Conservation (phyloP, 2,329 filamentous ascomycete species). For the Paraphoma chrysanthemicola region DNA sequence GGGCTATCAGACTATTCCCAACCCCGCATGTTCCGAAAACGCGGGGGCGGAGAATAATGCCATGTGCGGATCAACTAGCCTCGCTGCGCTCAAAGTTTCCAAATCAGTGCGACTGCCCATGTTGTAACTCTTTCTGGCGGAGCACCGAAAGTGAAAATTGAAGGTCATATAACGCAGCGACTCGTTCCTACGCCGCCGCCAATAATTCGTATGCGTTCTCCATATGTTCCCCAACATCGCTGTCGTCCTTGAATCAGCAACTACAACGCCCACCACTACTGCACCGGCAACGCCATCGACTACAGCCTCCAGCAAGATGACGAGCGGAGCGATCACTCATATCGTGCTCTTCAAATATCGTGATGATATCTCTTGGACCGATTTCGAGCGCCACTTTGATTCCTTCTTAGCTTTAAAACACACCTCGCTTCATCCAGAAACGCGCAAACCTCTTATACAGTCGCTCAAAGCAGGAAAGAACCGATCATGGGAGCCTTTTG, state of each 20-base stretch:
- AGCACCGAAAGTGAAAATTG: background rate
- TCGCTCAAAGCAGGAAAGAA: constrained; percentile 44
- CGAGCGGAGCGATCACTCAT: constrained; percentile 35
- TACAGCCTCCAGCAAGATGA: background rate
- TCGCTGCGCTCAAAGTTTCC: too few species aligned
- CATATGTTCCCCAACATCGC: constrained; percentile 9
- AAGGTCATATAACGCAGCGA: too few species aligned
- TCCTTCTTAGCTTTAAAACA: constrained; percentile 35
- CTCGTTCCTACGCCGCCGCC: too few species aligned
- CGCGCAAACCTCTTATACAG: constrained; percentile 40
- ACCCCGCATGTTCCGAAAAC: background rate
- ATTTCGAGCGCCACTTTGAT: constrained; percentile 41
- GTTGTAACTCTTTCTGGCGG: background rate
- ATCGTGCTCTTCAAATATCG: constrained; percentile 47
- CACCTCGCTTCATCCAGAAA: constrained; percentile 30
- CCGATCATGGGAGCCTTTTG: constrained; percentile 39
- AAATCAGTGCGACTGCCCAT: too few species aligned
- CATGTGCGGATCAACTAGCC: background rate
- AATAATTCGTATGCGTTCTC: background rate
- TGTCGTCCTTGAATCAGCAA: constrained; percentile 7
- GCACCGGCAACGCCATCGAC: background rate
- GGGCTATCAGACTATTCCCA: background rate
- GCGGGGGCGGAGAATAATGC: background rate
- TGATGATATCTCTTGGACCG: constrained; percentile 37
- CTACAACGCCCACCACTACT: constrained; percentile 1